These are phyloP conservation scores for Quercus dentata DNA, from an alignment of 306 rosid genomes.

Conservation along the genomic window DNA sequence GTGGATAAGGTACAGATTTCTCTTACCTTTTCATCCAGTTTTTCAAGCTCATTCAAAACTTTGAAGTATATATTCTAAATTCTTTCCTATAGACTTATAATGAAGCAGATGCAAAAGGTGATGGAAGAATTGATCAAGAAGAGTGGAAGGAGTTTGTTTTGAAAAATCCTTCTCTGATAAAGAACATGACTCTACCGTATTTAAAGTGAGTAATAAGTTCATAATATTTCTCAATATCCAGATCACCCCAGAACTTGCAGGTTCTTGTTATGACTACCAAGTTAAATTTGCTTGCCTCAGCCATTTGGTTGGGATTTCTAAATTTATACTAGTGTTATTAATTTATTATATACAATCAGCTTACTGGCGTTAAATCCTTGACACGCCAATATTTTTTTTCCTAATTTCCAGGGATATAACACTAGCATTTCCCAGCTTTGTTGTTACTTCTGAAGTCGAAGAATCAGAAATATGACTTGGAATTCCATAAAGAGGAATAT, in stretches of 20 bases:
- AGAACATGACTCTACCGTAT: slow-evolving; percentile 90
- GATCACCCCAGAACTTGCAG: neutral
- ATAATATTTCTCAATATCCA: neutral
- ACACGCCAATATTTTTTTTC: slow-evolving; percentile 1
- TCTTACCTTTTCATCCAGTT: neutral
- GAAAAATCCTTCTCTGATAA: slow-evolving; percentile 71
- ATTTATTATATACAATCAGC: neutral
- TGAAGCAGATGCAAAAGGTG: slow-evolving; percentile 78
- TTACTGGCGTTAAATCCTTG: neutral
- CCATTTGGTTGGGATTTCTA: neutral
- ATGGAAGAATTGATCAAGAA: slow-evolving; percentile 84
- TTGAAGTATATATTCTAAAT: neutral
- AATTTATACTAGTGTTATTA: too few relatives aligned
- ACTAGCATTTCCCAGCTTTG: slow-evolving; percentile 82
- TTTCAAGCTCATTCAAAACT: slow-evolving; percentile 2
- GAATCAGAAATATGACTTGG: slow-evolving; percentile 38
- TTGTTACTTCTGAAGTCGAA: slow-evolving; percentile 55
- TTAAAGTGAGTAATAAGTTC: slow-evolving; percentile 38
- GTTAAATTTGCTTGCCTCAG: neutral
- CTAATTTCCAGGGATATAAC: slow-evolving; percentile 69
- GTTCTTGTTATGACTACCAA: neutral
- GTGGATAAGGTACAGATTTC: slow-evolving; percentile 65
- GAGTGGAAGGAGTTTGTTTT: slow-evolving; percentile 88
- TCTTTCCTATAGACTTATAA: slow-evolving; percentile 50
- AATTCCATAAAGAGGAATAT: neutral